A percentile compares a stretch with the other conserved stretches of the same genome.
Evolutionary conservation across 2,329 filamentous ascomycete genomes (phyloP).

Genomic region (Ophioceras dolichostomum): DNA sequence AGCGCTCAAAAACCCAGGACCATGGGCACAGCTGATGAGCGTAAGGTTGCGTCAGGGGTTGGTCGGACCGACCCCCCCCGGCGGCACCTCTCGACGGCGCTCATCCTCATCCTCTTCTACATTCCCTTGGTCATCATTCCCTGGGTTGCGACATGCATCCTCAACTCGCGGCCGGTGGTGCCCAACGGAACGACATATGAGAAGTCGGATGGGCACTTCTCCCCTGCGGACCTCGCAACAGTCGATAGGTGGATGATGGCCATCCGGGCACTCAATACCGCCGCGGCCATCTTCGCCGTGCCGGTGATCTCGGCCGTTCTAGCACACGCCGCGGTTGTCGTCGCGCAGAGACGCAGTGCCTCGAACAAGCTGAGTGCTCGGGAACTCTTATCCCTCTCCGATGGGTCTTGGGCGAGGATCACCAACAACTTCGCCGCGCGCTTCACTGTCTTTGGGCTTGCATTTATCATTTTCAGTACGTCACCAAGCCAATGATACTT

Average conservation of each 20-base stretch:
- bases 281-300: constrained; percentile 6
- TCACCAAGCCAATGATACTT: too few species aligned
- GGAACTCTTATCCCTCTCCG: constrained; percentile 5
- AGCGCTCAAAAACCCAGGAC: too few species aligned
- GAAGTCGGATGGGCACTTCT: background rate
- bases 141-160: constrained; percentile 1
- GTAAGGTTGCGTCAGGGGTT: too few species aligned
- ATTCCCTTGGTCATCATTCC: background rate
- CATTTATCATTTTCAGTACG: background rate
- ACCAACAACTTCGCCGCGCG: background rate
- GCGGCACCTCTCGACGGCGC: background rate
- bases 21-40: too few species aligned
- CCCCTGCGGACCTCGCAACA: background rate
- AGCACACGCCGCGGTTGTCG: constrained; percentile 4
- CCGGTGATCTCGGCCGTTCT: constrained; percentile 5
- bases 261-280: constrained; percentile 1
- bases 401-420: constrained; percentile 1
- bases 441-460: background rate
- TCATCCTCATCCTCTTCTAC: background rate
- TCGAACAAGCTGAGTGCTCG: constrained; percentile 1
- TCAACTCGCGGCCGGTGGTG: background rate
- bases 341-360: constrained; percentile 1
- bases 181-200: background rate
- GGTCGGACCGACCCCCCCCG: too few species aligned
- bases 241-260: constrained; percentile 1